Evolutionary conservation across 306 rosid species (phyloP).

Genomic region (Biancaea sappan): DNA sequence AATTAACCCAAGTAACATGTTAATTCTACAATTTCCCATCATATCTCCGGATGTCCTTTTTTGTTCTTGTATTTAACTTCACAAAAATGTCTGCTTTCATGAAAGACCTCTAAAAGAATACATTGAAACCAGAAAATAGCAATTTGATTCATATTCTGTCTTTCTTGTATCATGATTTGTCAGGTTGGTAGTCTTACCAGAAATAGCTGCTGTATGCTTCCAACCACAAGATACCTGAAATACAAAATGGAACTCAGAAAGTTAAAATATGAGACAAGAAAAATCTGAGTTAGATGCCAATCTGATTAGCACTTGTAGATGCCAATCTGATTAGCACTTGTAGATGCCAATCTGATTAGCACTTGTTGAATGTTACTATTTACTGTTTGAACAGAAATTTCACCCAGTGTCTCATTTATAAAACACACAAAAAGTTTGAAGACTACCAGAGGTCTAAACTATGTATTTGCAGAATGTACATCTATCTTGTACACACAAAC

Average conservation of each 20-base stretch:
- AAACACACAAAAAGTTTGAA: neutral
- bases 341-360: neutral
- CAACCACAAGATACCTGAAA: slow-evolving; percentile 93
- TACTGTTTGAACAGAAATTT: neutral
- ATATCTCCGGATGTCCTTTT: neutral
- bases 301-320: neutral
- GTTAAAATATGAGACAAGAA: neutral
- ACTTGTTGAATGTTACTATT: neutral
- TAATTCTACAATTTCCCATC: neutral
- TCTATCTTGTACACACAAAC: neutral
- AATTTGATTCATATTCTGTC: neutral
- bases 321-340: neutral
- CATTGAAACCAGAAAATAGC: neutral
- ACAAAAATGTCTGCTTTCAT: neutral
- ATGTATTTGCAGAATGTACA: neutral
- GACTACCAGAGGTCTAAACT: neutral
- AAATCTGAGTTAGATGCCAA: neutral
- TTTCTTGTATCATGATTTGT: neutral
- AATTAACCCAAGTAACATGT: slow-evolving; percentile 14
- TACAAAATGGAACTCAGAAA: slow-evolving; percentile 5
- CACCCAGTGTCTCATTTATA: neutral
- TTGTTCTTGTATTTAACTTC: neutral
- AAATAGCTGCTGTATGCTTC: slow-evolving; percentile 93
- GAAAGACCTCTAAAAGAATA: neutral
- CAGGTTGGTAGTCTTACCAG: slow-evolving; percentile 49